Evolutionary conservation across 495 filamentous ascomycete species (phyloP), one percentile per base, ranked within the genome.

Genomic region (Penicillium goetzii): DNA sequence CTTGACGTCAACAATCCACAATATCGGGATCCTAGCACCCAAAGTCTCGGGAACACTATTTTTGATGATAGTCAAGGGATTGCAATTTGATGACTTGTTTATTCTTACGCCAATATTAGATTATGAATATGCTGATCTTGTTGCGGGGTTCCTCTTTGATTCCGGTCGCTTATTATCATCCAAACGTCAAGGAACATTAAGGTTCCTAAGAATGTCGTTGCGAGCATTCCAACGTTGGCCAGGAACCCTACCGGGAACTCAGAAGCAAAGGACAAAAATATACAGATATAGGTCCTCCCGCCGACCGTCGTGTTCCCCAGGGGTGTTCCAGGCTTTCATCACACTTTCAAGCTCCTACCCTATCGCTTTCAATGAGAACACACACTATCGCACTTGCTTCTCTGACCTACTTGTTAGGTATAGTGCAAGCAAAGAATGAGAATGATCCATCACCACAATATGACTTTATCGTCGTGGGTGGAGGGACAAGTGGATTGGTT

Each of bases 401-500:
- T 23, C 61, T 28, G 28, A 38, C 47, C 11, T 10, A 64, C 12
- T 65, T 45, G 51, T 30, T 70, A 19, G 34, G 52, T 21, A 41
- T 59, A 52, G 68, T 60, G 25, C 34, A 60, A 8, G 68, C 61
- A 33, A 58, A 55, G 28, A 58, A 51, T 23, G 50, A 62, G 47
- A 56, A 53, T 41, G 40, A 15, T 8, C 60, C 55, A 30, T 7
- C 23, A 36, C 43, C 64, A 43, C 25, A n/a, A 38, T 71, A 71
- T 51, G 68, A 82, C 67, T 84, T 80, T 63, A 65, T 84, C 26
- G 79, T 84, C 47, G 76, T 83, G 25, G 82, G 82, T 4, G 83
- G 78, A 50, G 82, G 83, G 0, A 85, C 84, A 0, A 76, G 76
- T 61, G 84, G 84, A 9, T 72, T 87, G 15, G 76, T 79, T 14